A percentile compares a stretch with the other conserved stretches of the same genome.
phyloP scores from a whole-genome alignment of 768 basidiomycete genomes.

The Auricularia auricula-judae region DNA sequence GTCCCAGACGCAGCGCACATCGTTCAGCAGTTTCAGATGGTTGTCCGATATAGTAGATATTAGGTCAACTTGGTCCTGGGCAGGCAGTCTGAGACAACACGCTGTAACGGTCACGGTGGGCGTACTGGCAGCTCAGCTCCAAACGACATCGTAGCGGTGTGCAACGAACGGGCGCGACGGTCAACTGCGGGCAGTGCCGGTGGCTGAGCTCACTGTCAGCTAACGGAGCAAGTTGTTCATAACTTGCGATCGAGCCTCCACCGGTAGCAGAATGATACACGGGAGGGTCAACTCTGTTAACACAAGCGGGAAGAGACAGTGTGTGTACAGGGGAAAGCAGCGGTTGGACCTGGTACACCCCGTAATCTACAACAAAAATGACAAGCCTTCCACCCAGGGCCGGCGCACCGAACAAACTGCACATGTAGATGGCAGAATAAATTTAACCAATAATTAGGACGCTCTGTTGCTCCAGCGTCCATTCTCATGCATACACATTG shows the following conservation, averaged over 20 bases:
- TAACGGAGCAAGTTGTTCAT: too few species aligned
- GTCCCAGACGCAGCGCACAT: conserved; percentile 33
- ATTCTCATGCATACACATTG: conserved; percentile 18
- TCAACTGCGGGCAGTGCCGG: not conserved
- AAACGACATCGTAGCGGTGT: not conserved
- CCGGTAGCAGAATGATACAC: too few species aligned
- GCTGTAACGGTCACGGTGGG: not conserved
- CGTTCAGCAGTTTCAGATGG: conserved; percentile 52
- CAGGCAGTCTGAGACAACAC: not conserved
- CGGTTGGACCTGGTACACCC: too few species aligned
- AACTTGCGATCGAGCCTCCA: too few species aligned
- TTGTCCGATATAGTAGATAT: conserved; percentile 46
- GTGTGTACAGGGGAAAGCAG: too few species aligned
- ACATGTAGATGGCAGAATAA: not conserved
- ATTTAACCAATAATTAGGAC: not conserved
- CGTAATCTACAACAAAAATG: too few species aligned
- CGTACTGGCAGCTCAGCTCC: conserved; percentile 6
- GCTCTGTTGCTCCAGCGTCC: not conserved
- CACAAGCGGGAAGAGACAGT: too few species aligned
- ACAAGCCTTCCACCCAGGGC: too few species aligned
- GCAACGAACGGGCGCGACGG: not conserved
- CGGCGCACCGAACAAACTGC: too few species aligned
- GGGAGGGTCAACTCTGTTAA: too few species aligned
- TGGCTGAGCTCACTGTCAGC: not conserved
- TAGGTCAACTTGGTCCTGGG: conserved; percentile 63